Base-by-base conservation (phyloP, 495 filamentous ascomycete species). In the Opeltia flavorubescens region DNA sequence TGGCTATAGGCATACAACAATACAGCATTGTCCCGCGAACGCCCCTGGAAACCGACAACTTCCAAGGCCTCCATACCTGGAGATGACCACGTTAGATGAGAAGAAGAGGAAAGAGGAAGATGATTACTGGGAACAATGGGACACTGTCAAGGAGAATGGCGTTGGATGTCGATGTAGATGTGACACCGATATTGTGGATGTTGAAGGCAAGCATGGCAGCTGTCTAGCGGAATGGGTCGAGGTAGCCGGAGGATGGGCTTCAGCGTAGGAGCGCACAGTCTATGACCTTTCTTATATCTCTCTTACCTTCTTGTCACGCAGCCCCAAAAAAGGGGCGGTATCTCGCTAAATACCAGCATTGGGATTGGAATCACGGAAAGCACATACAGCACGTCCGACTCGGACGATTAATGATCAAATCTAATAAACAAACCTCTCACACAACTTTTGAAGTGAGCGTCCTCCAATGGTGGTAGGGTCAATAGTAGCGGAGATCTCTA, bases 11-110 rank as follows among this genome's bases (percentile, higher is more conserved):
- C 91, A 98, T 64, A 98, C 91, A 15, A 98, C 91, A 17, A 98
- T 98, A 62, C 91, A 96, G 64, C 91, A 98, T 67, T 98, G 91
- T 61, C 91, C 91, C 1, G 87, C 88, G 43, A 99, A 99, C 62
- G 93, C 93, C 9, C 91, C 89, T 4, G 50, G 50, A 3, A 81
- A 84, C 17, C 81, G 85, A 12, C 91, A 99, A 64, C 70, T 95
- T 27, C 75, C 84, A 15, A 77, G 86, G 43, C 72, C 79, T 41
- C 86, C 86, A 6, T 95, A 70, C 57, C 75, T 94, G 21, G 93
- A 96, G 63, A 76, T 64, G 68, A 93, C 86, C 15, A 95, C 87
- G 1, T 59, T 71, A 12, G 85, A 95, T 53, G 83, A 88, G 61
- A 86, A 86, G 65, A 80, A 84, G 66, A 82, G 89, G 27, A 77